phyloP scores from a whole-genome alignment of 305 asterid genomes.

The Fraxinus greggii region DNA sequence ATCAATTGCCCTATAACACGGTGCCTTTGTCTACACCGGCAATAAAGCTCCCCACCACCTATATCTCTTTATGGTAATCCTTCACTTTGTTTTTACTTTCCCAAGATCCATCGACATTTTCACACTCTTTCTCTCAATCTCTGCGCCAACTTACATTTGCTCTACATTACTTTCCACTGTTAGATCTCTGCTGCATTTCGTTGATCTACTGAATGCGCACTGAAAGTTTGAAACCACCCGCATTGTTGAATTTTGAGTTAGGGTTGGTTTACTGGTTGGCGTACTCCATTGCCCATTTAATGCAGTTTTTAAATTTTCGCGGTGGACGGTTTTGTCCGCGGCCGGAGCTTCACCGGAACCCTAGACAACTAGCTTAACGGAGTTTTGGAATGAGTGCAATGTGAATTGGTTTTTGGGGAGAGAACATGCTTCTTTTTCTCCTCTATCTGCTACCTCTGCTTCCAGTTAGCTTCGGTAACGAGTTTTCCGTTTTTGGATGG shows the following conservation, averaged over 20 bases:
- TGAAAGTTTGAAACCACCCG: slow-evolving; percentile 7
- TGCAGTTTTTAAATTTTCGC: slow-evolving; percentile 17
- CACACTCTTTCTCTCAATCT: slow-evolving; percentile 7
- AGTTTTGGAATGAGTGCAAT: slow-evolving; percentile 29
- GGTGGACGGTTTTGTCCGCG: slow-evolving; percentile 18
- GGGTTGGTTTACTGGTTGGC: slow-evolving; percentile 14
- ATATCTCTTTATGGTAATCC: slow-evolving; percentile 20
- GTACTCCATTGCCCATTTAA: neutral
- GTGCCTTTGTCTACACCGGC: slow-evolving; percentile 32
- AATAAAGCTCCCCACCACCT: slow-evolving; percentile 19
- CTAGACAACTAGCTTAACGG: slow-evolving; percentile 21
- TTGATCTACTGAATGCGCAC: slow-evolving; percentile 30
- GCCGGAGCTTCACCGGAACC: slow-evolving; percentile 26
- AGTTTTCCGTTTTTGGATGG: slow-evolving; percentile 1
- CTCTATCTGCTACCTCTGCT: slow-evolving; percentile 34
- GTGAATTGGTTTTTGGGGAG: slow-evolving; percentile 26
- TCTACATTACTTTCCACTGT: neutral
- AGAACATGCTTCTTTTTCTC: slow-evolving; percentile 39
- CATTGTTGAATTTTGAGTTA: slow-evolving; percentile 28
- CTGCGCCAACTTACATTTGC: neutral
- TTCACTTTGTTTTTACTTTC: neutral
- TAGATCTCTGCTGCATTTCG: neutral
- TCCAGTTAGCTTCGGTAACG: slow-evolving; percentile 34
- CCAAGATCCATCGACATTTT: neutral
- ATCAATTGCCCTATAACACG: slow-evolving; percentile 17